phyloP scores from a whole-genome alignment of 495 filamentous ascomycete genomes.

The Bryoglossum gracile region DNA sequence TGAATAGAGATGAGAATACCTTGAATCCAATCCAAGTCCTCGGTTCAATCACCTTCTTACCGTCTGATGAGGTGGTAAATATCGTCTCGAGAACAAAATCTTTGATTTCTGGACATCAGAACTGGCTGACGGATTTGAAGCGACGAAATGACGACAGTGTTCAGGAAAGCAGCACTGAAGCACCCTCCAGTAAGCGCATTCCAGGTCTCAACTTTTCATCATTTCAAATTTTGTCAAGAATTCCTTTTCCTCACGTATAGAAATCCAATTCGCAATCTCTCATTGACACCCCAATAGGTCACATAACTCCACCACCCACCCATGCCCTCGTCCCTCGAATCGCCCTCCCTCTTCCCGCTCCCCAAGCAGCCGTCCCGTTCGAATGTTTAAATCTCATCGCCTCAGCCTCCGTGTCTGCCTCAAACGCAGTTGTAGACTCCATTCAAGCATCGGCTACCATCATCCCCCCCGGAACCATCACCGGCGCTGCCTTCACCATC shows the following conservation, averaged over 20 bases:
- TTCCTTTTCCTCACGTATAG: neutral
- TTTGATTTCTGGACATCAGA: neutral
- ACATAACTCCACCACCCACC: constrained; percentile 1
- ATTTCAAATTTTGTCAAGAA: neutral
- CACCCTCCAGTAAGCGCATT: neutral
- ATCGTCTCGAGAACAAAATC: constrained; percentile 5
- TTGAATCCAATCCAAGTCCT: too few species aligned
- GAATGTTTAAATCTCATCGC: constrained; percentile 1
- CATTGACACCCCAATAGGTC: neutral
- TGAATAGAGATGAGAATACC: too few species aligned
- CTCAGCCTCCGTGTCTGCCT: neutral
- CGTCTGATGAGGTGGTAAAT: too few species aligned
- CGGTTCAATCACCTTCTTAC: too few species aligned
- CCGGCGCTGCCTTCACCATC: constrained; percentile 1
- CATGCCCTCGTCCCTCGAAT: neutral
- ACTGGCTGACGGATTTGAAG: constrained; percentile 3
- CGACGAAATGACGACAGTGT: neutral
- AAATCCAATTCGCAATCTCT: neutral
- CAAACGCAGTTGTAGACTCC: neutral
- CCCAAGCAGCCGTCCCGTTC: too few species aligned
- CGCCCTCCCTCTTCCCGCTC: neutral
- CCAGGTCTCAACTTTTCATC: neutral
- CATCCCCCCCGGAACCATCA: neutral
- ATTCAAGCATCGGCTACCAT: neutral
- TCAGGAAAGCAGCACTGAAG: neutral